A percentile compares a stretch with the other conserved stretches of the same genome.
These are phyloP conservation scores for Noccaea bulbosa DNA, from an alignment of 345 rosid species.

Conservation along the genomic window DNA sequence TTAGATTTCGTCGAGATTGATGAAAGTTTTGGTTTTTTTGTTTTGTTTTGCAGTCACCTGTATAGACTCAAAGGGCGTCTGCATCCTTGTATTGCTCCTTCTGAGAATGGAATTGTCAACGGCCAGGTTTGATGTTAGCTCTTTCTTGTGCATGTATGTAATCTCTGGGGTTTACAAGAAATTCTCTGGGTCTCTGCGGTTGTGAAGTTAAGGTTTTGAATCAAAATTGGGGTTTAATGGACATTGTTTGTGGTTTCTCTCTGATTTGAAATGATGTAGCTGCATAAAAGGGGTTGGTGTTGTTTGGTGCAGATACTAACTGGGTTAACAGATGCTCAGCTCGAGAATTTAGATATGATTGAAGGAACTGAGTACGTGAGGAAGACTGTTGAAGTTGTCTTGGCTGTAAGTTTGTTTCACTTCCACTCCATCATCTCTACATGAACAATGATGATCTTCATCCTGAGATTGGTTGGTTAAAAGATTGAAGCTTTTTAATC, in stretches of 20 bases:
- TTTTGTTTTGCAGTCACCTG: slow-evolving; percentile 56
- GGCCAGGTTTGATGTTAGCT: slow-evolving; percentile 53
- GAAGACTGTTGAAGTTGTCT: slow-evolving; percentile 58
- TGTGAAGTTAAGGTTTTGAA: too few species aligned
- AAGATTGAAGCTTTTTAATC: not conserved
- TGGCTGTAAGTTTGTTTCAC: slow-evolving; percentile 47
- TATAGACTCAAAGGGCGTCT: slow-evolving; percentile 84
- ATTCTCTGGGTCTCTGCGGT: too few species aligned
- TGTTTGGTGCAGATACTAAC: slow-evolving; percentile 56
- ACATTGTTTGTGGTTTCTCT: not conserved
- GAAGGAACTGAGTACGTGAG: slow-evolving; percentile 79
- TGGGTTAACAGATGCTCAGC: slow-evolving; percentile 68
- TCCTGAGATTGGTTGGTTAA: not conserved
- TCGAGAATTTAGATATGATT: slow-evolving; percentile 62
- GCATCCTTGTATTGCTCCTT: slow-evolving; percentile 81
- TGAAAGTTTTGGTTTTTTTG: not conserved
- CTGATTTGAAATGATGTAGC: too few species aligned
- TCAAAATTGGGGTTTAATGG: too few species aligned
- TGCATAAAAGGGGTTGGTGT: too few species aligned
- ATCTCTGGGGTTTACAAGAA: too few species aligned
- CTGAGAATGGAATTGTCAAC: slow-evolving; percentile 47
- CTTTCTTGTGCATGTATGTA: too few species aligned
- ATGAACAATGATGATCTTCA: not conserved
- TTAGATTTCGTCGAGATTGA: not conserved
- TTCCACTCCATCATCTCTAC: not conserved